Evolutionary conservation across 2,329 filamentous ascomycete genomes (phyloP).

Genomic region (Cadophora malorum): DNA sequence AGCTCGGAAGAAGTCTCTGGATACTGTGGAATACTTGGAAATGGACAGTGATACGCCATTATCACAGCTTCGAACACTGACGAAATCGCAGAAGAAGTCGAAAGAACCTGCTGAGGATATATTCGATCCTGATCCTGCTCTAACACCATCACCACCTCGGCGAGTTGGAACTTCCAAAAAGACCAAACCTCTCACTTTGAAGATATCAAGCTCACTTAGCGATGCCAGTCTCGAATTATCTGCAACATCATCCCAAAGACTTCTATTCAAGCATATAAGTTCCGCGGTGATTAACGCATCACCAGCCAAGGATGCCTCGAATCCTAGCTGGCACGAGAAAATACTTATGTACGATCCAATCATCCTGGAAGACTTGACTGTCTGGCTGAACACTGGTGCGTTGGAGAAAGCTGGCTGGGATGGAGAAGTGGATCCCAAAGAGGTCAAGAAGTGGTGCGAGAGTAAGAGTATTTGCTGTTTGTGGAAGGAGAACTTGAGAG

Average conservation of each 20-base stretch:
- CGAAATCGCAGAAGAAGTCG: constrained; percentile 38
- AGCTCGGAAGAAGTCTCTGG: constrained; percentile 30
- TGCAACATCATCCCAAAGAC: constrained; percentile 51
- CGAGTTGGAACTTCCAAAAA: constrained; percentile 33
- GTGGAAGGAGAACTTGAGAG: constrained; percentile 55
- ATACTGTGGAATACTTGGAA: constrained; percentile 32
- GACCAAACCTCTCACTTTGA: constrained; percentile 30
- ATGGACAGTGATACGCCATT: constrained; percentile 35
- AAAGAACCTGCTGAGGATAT: constrained; percentile 52
- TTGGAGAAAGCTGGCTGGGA: constrained; percentile 69
- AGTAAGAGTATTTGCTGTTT: constrained; percentile 84
- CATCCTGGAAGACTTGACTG: constrained; percentile 81
- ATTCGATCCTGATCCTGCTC: constrained; percentile 53
- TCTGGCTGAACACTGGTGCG: constrained; percentile 80
- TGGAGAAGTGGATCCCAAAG: constrained; percentile 64
- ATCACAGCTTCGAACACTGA: constrained; percentile 41
- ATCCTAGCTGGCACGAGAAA: constrained; percentile 85
- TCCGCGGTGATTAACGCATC: constrained; percentile 59
- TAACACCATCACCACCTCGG: constrained; percentile 40
- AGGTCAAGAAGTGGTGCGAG: constrained; percentile 91
- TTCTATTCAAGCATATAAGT: constrained; percentile 60
- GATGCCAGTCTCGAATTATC: constrained; percentile 31
- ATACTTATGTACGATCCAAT: constrained; percentile 95
- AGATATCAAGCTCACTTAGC: constrained; percentile 22
- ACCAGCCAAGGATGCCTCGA: constrained; percentile 54